Percentiles rank a stretch among this genome's conserved stretches.
These are phyloP conservation scores for Batrachochytrium dendrobatidis DNA, from an alignment of 371 early-diverging fungal genomes.

Conservation along the genomic window DNA sequence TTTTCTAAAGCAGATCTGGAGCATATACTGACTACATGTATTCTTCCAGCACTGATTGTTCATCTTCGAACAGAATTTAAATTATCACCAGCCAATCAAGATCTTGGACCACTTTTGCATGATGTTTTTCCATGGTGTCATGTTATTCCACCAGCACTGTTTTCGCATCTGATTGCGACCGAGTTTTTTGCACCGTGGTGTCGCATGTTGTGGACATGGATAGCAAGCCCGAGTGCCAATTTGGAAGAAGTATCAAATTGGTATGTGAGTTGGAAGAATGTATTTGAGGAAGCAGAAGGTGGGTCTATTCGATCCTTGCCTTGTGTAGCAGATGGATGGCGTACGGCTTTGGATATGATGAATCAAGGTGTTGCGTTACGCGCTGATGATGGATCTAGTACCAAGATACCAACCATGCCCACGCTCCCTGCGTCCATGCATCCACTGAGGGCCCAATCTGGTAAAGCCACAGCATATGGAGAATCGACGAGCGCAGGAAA, in stretches of 20 bases:
- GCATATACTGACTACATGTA: conserved; percentile 45
- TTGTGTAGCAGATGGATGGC: conserved; percentile 34
- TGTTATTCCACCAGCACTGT: conserved; percentile 44
- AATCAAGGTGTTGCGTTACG: conserved; percentile 25
- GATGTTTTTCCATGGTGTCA: conserved; percentile 60
- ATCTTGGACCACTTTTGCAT: conserved; percentile 39
- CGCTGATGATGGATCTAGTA: conserved; percentile 10
- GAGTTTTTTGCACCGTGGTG: conserved; percentile 76
- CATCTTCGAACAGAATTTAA: conserved; percentile 55
- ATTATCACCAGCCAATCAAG: conserved; percentile 70
- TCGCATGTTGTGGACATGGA: conserved; percentile 59
- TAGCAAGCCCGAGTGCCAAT: conserved; percentile 43
- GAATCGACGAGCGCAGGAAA: conserved; percentile 6
- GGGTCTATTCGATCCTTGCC: conserved; percentile 30
- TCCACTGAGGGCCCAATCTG: conserved; percentile 14
- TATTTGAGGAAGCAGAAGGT: conserved; percentile 38
- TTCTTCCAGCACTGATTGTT: conserved; percentile 63
- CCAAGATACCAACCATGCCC: not conserved
- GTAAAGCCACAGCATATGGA: conserved; percentile 16
- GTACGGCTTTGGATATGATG: conserved; percentile 67
- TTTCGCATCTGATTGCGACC: conserved; percentile 59
- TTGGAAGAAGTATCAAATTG: conserved; percentile 63
- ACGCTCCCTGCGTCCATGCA: conserved; percentile 4
- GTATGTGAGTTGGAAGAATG: conserved; percentile 68
- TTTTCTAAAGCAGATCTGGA: conserved; percentile 54